Percentiles rank a stretch among this genome's conserved stretches.
These are phyloP conservation scores for Phytophthora cajani DNA, from an alignment of 352 stramenopile species.

Conservation along the genomic window DNA sequence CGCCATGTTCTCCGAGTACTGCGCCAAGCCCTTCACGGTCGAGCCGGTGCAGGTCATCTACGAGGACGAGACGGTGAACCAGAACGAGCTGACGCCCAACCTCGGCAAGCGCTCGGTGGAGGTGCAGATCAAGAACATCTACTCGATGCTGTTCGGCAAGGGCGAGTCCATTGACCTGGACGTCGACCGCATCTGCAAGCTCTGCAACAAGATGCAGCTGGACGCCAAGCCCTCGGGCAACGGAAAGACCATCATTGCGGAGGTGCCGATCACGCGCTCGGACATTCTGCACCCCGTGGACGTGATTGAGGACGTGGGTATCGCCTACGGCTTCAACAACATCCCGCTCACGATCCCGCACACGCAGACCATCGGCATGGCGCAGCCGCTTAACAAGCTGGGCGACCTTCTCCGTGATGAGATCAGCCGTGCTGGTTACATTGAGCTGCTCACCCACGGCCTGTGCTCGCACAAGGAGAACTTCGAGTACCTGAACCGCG, in stretches of 20 bases:
- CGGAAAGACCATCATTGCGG: constrained; percentile 86
- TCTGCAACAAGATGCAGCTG: constrained; percentile 99
- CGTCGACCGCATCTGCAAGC: constrained; percentile 86
- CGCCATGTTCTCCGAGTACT: constrained; percentile 99
- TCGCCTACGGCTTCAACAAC: constrained; percentile 99
- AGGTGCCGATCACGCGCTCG: constrained; percentile 96
- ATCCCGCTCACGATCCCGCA: constrained; percentile 95
- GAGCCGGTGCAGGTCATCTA: constrained; percentile 98
- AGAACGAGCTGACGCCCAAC: constrained; percentile 91
- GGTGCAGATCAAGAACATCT: constrained; percentile 87
- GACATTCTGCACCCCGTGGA: constrained; percentile 99
- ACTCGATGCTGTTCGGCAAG: constrained; percentile 90
- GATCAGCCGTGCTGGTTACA: constrained; percentile 97
- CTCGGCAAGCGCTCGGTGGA: constrained; percentile 91
- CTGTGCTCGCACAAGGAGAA: constrained; percentile 98
- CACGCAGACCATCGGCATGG: constrained; percentile 95
- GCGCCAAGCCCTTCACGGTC: constrained; percentile 95
- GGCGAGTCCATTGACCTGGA: constrained; percentile 81
- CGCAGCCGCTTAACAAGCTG: constrained; percentile 98
- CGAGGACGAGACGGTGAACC: constrained; percentile 80
- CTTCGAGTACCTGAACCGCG: constrained; percentile 94
- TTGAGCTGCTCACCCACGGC: constrained; percentile 98
- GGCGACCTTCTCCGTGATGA: constrained; percentile 98
- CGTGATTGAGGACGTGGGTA: constrained; percentile 99
- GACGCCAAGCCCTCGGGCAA: constrained; percentile 78